These are phyloP conservation scores for Taphrina deformans DNA, from an alignment of 1,139 yeast genomes.

Conservation along the genomic window DNA sequence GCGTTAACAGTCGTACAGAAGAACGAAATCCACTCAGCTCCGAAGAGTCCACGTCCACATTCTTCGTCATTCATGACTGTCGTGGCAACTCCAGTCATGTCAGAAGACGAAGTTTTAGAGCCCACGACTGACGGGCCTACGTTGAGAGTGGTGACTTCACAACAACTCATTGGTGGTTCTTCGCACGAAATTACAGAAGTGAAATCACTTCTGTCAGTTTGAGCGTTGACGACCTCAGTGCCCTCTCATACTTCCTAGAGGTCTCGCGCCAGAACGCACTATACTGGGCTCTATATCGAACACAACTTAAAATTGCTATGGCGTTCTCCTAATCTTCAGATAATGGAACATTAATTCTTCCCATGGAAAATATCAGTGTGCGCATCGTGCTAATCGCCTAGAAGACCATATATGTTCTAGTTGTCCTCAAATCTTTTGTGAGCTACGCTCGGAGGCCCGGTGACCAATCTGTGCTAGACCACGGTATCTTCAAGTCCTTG, in stretches of 20 bases:
- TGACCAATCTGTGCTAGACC: too few species aligned
- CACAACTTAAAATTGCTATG: too few species aligned
- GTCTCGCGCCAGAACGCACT: too few species aligned
- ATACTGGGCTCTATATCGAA: too few species aligned
- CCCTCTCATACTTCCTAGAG: too few species aligned
- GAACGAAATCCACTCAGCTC: background rate
- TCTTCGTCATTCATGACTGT: constrained; percentile 6
- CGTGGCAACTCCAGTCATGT: background rate
- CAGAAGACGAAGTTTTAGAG: background rate
- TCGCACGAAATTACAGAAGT: background rate
- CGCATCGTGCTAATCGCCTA: too few species aligned
- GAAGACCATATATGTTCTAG: too few species aligned
- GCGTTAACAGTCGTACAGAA: background rate
- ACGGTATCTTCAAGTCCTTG: background rate
- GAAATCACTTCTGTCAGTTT: background rate
- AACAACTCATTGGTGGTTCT: background rate
- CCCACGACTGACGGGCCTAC: background rate
- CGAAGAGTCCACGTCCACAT: background rate
- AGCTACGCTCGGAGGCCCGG: too few species aligned
- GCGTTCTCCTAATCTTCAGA: background rate
- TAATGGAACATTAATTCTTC: too few species aligned
- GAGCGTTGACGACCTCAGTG: too few species aligned
- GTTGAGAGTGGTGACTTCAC: background rate
- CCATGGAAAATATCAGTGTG: too few species aligned
- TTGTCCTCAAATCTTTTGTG: too few species aligned